Percentiles rank a stretch among this genome's conserved stretches.
These are phyloP conservation scores for Tulasnella calospora DNA, from an alignment of 768 basidiomycete genomes.

Conservation along the genomic window DNA sequence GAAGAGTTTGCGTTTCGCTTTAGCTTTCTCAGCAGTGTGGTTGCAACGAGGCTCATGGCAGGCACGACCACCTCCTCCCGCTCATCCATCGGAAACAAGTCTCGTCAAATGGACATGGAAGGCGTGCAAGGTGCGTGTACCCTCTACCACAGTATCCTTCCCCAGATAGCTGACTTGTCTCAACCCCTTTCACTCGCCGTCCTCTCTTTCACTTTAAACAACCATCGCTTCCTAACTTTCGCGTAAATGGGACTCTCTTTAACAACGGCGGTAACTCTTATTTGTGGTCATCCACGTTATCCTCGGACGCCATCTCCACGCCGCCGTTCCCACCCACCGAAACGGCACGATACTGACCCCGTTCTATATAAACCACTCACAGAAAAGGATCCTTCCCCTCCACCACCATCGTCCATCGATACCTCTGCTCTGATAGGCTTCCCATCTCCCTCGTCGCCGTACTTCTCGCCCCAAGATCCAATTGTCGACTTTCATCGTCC, in stretches of 20 bases:
- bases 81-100: neutral
- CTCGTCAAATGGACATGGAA: neutral
- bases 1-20: neutral
- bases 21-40: neutral
- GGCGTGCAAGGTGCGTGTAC: constrained; percentile 1
- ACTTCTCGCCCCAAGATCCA: constrained; percentile 62
- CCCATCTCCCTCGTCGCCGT: constrained; percentile 52
- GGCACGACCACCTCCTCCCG: neutral
- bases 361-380: neutral
- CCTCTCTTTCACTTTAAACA: neutral
- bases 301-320: neutral
- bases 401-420: neutral
- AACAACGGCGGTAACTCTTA: neutral
- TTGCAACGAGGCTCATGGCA: constrained; percentile 1
- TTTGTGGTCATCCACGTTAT: constrained; percentile 15
- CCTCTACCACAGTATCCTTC: neutral
- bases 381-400: neutral
- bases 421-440: neutral
- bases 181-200: neutral
- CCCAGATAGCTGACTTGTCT: neutral
- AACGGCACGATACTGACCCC: neutral
- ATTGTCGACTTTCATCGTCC: constrained; percentile 62
- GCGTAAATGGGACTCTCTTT: constrained; percentile 1
- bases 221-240: neutral
- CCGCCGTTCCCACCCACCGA: neutral